Evolutionary conservation across 139 green algal genomes (phyloP), one percentile per base, ranked within the genome.

Genomic region (Coelastrella sp.): DNA sequence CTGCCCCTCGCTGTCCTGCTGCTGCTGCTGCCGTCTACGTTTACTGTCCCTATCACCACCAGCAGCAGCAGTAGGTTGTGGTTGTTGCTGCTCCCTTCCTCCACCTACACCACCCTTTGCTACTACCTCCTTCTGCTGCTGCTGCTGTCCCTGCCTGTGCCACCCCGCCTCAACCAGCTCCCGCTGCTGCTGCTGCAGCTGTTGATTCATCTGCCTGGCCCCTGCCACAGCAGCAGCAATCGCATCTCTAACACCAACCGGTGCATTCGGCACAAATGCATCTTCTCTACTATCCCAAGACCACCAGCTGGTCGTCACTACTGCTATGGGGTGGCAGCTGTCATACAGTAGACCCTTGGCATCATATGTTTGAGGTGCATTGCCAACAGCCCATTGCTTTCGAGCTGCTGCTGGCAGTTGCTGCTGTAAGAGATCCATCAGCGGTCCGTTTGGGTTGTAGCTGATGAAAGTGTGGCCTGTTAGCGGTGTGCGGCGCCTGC

Each of bases 371-470:
- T 22, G 68, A 23, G 16, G 22, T 8, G 56, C 19, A 16, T 17
- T 16, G 56, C 57, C 60, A 11, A 22, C 10, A 20, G 79, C 79
- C 79, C 79, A 85, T 20, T 85, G 79, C 58, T 85, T 85, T 61
- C 79, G 7, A 8, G 79, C 79, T 73, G 79, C 57, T 64, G 59
- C 57, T 73, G 79, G 79, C 79, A 85, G 79, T 16, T 73, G 79
- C 57, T 85, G 79, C 79, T 85, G 79, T 57, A 85, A 57, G 6
- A 85, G 16, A 20, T 85, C 79, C 16, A 85, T 17, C 58, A 85
- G 79, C 2, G 79, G 79, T 17, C 57, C 79, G 22, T 68, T 5
- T 6, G 79, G 79, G 57, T 71, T 68, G 57, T 71, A 71, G 19
- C 16, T 68, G 57, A 85, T 85, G 57, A 85, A 85, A 16, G 6